Conservation (phyloP, 768 basidiomycete genomes). For the Pisolithus microcarpus region DNA sequence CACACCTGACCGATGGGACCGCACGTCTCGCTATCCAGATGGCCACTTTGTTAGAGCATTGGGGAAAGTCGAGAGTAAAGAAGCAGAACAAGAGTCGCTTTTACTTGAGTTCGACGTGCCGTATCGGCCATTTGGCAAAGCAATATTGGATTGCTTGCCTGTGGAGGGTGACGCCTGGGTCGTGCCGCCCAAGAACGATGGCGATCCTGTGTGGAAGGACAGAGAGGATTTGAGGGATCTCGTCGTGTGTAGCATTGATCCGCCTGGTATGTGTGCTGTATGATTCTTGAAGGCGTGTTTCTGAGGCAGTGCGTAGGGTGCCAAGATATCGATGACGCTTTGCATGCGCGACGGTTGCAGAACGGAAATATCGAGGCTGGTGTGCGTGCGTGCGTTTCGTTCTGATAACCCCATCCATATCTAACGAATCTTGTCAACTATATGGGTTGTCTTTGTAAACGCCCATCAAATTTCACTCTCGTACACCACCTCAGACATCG, state of each 20-base stretch:
- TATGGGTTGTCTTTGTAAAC: background rate
- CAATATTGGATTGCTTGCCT: constrained; percentile 88
- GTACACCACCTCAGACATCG: constrained; percentile 62
- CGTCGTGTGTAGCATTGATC: constrained; percentile 94
- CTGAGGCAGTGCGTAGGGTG: constrained; percentile 48
- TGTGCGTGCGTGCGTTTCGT: constrained; percentile 67
- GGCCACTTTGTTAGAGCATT: constrained; percentile 94
- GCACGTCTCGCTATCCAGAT: constrained; percentile 84
- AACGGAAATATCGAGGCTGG: constrained; percentile 97
- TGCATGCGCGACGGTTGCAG: constrained; percentile 80
- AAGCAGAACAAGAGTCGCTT: constrained; percentile 92
- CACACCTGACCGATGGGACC: constrained; percentile 89
- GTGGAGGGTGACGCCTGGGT: constrained; percentile 86
- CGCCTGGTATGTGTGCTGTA: constrained; percentile 55
- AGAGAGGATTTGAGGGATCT: constrained; percentile 82
- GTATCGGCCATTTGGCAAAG: constrained; percentile 93
- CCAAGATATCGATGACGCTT: constrained; percentile 96
- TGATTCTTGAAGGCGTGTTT: background rate
- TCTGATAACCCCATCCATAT: background rate
- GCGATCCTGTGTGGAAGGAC: constrained; percentile 61
- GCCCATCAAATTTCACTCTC: background rate
- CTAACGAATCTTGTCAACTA: background rate
- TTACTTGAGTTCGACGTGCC: constrained; percentile 93
- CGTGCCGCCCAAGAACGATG: constrained; percentile 67
- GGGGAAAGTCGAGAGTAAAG: constrained; percentile 88